Base-by-base conservation (phyloP, 2,329 filamentous ascomycete species). In the Penicillium sclerotigenum region DNA sequence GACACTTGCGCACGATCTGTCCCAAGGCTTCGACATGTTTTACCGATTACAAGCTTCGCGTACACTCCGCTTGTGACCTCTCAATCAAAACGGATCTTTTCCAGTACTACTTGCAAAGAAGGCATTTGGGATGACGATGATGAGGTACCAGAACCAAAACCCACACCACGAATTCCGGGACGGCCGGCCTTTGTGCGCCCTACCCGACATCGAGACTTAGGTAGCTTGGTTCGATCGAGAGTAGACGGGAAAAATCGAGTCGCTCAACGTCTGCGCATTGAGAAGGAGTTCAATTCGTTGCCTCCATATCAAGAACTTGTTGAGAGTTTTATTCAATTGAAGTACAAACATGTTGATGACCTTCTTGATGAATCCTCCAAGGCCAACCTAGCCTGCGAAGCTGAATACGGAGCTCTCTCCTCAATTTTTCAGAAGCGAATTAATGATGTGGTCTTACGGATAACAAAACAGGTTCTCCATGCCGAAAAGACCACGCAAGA, bases 61-160 rank as follows among this genome's bases (percentile, higher is more conserved):
- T 16, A 14, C 13, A 4, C 18, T 18, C 43, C 22, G 3, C 7
- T 28, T 2, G 14, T n/a, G 22, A 14, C n/a, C 10, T 18, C 29
- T 5, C 45, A 36, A 14, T 7, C 24, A 6, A 41, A 48, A 37
- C 54, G 37, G 4, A 37, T 6, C 3, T 43, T 56, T 31, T 53
- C 24, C 14, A 18, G 24, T 18, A 48, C 42, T 14, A 8, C 50
- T 24, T 36, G 24, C 24, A 40, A 24, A 36, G 20, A n/a, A 20
- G 43, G 36, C 16, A 42, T 54, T 28, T 54, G 49, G 42, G 54
- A 57, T 28, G 54, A 57, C 3, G 54, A 54, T 14, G 50, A 57
- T 5, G 37, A 57, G 11, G 22, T 24, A 11, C 38, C 22, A 20
- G 31, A 47, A 5, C 33, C 47, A 31, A 16, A 36, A 11, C 40